Base-by-base conservation (phyloP, 2,329 filamentous ascomycete species). In the Ceratocystis alfenasii region DNA sequence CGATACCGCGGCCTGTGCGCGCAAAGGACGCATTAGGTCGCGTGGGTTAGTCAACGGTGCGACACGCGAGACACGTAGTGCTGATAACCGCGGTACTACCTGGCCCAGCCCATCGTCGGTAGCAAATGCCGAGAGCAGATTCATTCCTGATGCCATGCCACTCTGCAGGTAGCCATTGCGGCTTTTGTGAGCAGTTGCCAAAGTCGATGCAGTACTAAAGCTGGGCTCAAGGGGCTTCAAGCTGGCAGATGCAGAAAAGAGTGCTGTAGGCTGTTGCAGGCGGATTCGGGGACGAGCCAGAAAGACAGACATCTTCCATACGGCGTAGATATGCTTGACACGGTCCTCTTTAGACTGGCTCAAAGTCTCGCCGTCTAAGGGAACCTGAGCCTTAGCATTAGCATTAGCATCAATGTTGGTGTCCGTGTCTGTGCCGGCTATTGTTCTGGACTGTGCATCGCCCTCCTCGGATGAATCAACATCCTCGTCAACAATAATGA, bases 61-160 rank as follows among this genome's bases (percentile, higher is more conserved):
- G 3, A 92, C 87, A 68, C 87, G 83, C 53, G 87, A 90, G 44
- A 93, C 87, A 61, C 88, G 81, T 68, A 88, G 78, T 4, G 89
- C 87, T 8, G 88, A 90, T 1, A 94, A 78, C 36, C 83, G 82
- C 60, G 89, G 87, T 69, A 80, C 80, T 30, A 84, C 76, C 45
- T 85, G 83, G 17, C 76, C 78, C 20, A 90, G 77, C 30, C 80
- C 81, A 25, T 85, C 82, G 71, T 91, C 88, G 68, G 78, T 79
- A 64, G 81, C 80, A 68, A 93, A 88, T 2, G 89, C 82, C 72
- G 89, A 86, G 15, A 94, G 81, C n/a, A 93, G 78, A 73, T 93
- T 94, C 69, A 89, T 78, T 1, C 87, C 86, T 5, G 86, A 81
- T 0, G 89, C 85, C 30, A 86, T 75, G 66, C 85, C 83, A 71